Conservation (phyloP, 345 rosid species). For the Acer campestre region DNA sequence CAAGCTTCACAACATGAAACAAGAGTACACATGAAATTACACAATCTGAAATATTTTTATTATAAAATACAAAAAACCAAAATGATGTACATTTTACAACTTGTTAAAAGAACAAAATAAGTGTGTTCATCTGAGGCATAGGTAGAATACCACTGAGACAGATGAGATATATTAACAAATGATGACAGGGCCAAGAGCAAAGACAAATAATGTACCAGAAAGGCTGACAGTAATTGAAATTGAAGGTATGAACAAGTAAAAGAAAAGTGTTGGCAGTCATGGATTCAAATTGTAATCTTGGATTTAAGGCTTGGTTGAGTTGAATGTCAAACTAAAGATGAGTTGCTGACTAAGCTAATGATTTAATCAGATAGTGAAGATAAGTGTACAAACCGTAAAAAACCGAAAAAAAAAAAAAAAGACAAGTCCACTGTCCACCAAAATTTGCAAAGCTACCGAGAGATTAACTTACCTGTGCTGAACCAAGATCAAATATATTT, state of each 20-base stretch:
- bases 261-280: not conserved
- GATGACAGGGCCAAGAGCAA: not conserved
- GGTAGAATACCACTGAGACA: not conserved
- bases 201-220: not conserved
- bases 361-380: not conserved
- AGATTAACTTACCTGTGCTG: slow-evolving; percentile 71
- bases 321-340: not conserved
- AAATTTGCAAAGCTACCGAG: slow-evolving; percentile 12
- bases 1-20: slow-evolving; percentile 64
- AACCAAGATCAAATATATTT: slow-evolving; percentile 96
- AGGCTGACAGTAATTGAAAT: not conserved
- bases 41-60: not conserved
- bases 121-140: not conserved
- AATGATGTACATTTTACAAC: not conserved
- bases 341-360: not conserved
- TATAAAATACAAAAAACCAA: slow-evolving; percentile 1
- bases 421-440: slow-evolving; percentile 5
- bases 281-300: not conserved
- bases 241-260: not conserved
- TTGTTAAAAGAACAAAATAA: not conserved
- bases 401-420: not conserved
- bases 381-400: not conserved
- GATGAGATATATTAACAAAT: not conserved
- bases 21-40: not conserved
- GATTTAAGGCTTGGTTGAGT: slow-evolving; percentile 8